phyloP scores from a whole-genome alignment of 2,329 filamentous ascomycete genomes.

The Calonectria leucothoes region DNA sequence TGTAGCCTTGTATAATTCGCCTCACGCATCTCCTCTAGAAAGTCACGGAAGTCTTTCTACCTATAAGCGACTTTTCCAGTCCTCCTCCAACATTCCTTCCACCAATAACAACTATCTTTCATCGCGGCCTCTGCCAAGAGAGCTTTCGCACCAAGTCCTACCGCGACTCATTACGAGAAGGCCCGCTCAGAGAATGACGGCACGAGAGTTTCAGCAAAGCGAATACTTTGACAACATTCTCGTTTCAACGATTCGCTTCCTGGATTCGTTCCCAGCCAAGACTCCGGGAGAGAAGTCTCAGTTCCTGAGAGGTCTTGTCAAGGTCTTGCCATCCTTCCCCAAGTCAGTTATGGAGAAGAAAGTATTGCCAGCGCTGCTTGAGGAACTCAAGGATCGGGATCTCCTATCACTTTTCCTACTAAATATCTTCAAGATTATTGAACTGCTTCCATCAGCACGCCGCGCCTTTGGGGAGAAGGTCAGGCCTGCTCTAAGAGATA shows the following conservation, averaged over 20 bases:
- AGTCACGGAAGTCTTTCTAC: constrained; percentile 82
- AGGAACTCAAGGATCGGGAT: constrained; percentile 94
- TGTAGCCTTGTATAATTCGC: constrained; percentile 93
- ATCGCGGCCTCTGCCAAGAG: constrained; percentile 81
- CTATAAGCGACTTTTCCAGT: constrained; percentile 87
- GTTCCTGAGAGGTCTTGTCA: constrained; percentile 89
- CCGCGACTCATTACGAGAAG: constrained; percentile 88
- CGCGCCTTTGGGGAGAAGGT: constrained; percentile 87
- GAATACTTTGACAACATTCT: constrained; percentile 97
- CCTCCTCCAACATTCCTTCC: constrained; percentile 82
- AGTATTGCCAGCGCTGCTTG: constrained; percentile 85
- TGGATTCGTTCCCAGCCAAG: constrained; percentile 92
- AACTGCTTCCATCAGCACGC: constrained; percentile 79
- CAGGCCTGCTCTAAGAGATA: constrained; percentile 84
- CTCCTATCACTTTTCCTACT: constrained; percentile 86
- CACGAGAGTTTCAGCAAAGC: constrained; percentile 92
- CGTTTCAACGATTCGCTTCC: constrained; percentile 94
- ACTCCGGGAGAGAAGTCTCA: constrained; percentile 90
- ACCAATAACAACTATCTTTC: constrained; percentile 86
- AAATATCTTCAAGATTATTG: constrained; percentile 91
- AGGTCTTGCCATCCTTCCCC: constrained; percentile 91
- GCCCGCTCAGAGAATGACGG: constrained; percentile 87
- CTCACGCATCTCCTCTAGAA: constrained; percentile 88
- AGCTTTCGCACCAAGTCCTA: constrained; percentile 80
- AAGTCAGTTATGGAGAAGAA: constrained; percentile 96